Base-by-base conservation (phyloP, 192 early-diverging fungal species). In the Rhizophagus prolifer region DNA sequence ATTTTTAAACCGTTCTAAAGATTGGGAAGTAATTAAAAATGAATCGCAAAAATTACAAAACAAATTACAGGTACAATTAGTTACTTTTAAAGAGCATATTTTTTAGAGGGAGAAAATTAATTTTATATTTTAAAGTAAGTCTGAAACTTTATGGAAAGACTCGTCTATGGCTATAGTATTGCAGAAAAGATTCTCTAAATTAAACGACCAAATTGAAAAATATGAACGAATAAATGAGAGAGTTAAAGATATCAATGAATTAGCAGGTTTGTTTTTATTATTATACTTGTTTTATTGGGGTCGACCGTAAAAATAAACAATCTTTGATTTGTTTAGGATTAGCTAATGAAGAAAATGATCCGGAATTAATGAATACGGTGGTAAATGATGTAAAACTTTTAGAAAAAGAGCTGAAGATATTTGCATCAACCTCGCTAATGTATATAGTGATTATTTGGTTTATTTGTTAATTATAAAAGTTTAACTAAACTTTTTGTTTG, bases 331-430 rank as follows among this genome's bases (percentile, higher is more conserved):
- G 10, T 10, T 12, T 25, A 70, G 69, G 26, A 47, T 70, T 70
- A n/a, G 69, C 69, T 25, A 31, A 47, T 6, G 38, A 70, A 50
- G 69, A 70, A 47, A 70, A 70, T 70, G 69, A 70, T 47, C 2
- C 23, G 26, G 38, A 54, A 7, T 70, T 70, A 9, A 47, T 70
- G 69, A 47, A 41, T 70, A 21, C 25, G 9, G n/a, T 50, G 4
- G 3, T 41, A 70, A 23, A 70, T n/a, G 69, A 70, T 70, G 46
- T 10, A 25, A n/a, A 23, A 1, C 3, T 14, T 25, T 14, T 70
- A 47, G 21, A 70, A 9, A n/a, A 31, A 19, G 69, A 70, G 36
- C 1, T 70, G 12, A 47, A 70, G n/a, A 28, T 19, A 9, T 47
- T 70, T 41, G 54, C 69, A 25, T 26, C 25, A 26, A 70, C 23